Evolutionary conservation across 441 rosid species (phyloP), one percentile per base, ranked within the genome.

Genomic region (Gossypium gossypioides): DNA sequence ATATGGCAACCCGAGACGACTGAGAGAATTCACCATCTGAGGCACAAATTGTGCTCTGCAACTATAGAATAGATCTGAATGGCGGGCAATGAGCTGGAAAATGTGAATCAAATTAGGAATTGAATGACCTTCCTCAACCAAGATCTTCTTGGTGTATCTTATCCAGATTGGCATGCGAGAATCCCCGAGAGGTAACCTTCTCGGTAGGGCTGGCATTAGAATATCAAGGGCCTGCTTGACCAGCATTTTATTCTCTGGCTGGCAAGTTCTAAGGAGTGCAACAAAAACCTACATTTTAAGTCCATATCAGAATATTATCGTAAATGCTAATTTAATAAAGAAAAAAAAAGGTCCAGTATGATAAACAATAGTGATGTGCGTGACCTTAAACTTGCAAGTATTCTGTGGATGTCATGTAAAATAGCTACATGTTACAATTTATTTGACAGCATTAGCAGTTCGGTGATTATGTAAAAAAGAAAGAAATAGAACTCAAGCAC

Each of bases 131-230:
- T 96, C 99, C 88, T 96, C 99, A 68, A 96, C 97, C 79, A 96
- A 80, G 75, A 96, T 91, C 76, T 91, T 96, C 84, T 96, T 96
- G 55, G 98, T 93, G 82, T 93, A 93, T 81, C 94, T 81, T 80
- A 96, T 96, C 99, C 99, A 96, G 78, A 93, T 89, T 13, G 99
- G 99, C 99, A 91, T 96, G 54, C 92, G 91, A 83, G 97, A 90
- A 82, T 96, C 98, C 55, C 97, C 99, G 74, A 78, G 89, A 55
- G 99, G 99, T 61, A 96, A 87, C 84, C 98, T 88, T 79, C 86
- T 85, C 10, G 99, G 99, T 76, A 96, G 84, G 52, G 99, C 98
- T 51, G 99, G 99, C 97, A 96, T 91, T 64, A 96, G 81, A 72
- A 96, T 93, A 81, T 96, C 99, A 81, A 96, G 92, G 65, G 99